Percentiles rank a stretch among this genome's conserved stretches.
Evolutionary conservation across 305 asterid species (phyloP).

Genomic region (Fraxinus baroniana): DNA sequence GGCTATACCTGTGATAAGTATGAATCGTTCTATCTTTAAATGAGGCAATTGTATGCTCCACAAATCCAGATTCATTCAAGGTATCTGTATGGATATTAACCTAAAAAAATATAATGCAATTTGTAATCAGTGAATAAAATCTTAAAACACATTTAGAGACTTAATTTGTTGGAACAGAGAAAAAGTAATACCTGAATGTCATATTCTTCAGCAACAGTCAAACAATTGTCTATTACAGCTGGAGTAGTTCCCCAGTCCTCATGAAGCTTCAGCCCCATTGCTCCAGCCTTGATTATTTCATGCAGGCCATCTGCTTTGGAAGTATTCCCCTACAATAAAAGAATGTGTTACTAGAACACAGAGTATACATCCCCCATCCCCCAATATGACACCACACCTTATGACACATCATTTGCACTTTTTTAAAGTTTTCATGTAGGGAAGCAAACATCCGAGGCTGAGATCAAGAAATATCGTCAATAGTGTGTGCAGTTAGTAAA

Average conservation of each 20-base stretch:
- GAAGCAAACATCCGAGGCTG: background rate
- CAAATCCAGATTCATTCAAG: conserved; percentile 94
- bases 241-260: conserved; percentile 99
- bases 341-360: background rate
- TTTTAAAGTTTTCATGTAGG: background rate
- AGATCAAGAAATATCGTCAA: background rate
- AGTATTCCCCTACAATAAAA: conserved; percentile 62
- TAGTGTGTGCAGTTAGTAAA: background rate
- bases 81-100: conserved; percentile 93
- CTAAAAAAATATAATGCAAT: conserved; percentile 32
- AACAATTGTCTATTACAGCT: conserved; percentile 80
- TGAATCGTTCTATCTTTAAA: conserved; percentile 86
- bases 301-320: conserved; percentile 68
- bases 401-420: background rate
- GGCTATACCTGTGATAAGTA: conserved; percentile 77
- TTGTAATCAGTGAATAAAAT: conserved; percentile 26
- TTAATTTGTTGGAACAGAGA: conserved; percentile 24
- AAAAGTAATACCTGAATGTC: conserved; percentile 70
- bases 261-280: conserved; percentile 97
- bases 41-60: conserved; percentile 88
- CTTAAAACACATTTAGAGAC: conserved; percentile 6
- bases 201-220: conserved; percentile 68
- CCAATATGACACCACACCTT: background rate
- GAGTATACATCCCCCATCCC: background rate
- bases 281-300: conserved; percentile 88